Base-by-base conservation (phyloP, 2,329 filamentous ascomycete genomes). In the Fusarium verticillioides region DNA sequence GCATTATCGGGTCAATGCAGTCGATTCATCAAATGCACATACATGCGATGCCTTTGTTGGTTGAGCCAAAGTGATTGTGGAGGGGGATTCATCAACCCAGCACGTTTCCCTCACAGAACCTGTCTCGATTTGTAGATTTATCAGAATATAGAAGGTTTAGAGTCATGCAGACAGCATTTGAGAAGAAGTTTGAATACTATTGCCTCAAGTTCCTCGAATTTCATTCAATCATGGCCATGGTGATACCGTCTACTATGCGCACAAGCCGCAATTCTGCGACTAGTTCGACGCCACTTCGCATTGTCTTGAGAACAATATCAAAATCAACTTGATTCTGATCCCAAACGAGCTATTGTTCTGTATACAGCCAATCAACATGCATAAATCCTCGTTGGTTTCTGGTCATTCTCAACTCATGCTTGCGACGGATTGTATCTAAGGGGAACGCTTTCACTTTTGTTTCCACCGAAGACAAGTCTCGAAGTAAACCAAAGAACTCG, bases 251-350 rank as follows among this genome's bases (percentile, higher is more conserved):
- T 36, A 13, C 30, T 30, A 11, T n/a, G 13, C 15, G 50, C 26
- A 4, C 40, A 47, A 32, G 0, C 18, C 10, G n/a, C 5, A 39
- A 11, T n/a, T 21, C 23, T n/a, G 26, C 9, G 16, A 36, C 46
- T 28, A 52, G 34, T 16, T 52, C 2, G 12, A 50, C 63, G 65
- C 65, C 63, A 68, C 65, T 49, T 53, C 46, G 18, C 5, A 68
- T 68, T 68, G 63, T 63, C 21, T 43, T 54, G 8, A n/a, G 19
- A 26, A 52, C 4, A 61, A 40, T 34, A 23, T n/a, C 34, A 26
- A 18, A 23, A 5, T 9, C 21, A 9, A 32, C 4, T 26, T 18
- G 9, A 12, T 1, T 26, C 1, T n/a, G 21, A 18, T 1, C 2
- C 4, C 1, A 37, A n/a, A 23, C 8, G 30, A n/a, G 23, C 10